Evolutionary conservation across 768 basidiomycete genomes (phyloP).

Genomic region (Lactarius quietus): DNA sequence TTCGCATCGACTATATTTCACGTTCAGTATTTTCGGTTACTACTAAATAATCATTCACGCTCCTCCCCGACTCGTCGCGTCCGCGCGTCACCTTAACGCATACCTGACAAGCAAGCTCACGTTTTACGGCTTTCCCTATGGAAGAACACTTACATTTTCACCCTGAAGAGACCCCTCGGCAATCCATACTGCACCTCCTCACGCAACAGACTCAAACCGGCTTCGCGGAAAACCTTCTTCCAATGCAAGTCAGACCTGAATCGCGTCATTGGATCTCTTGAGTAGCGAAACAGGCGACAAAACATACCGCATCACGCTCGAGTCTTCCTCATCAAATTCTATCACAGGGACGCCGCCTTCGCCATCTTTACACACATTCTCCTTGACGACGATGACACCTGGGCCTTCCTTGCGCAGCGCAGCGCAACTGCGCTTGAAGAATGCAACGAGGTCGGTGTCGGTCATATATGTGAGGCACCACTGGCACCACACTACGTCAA

Average conservation of each 20-base stretch:
- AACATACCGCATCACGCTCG: constrained; percentile 78
- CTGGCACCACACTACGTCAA: constrained; percentile 95
- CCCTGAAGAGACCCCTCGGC: constrained; percentile 73
- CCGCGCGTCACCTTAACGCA: constrained; percentile 44
- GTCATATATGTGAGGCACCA: constrained; percentile 93
- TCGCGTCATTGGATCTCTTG: constrained; percentile 15
- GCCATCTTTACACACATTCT: constrained; percentile 74
- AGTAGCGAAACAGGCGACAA: constrained; percentile 1
- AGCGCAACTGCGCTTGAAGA: constrained; percentile 60
- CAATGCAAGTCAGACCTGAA: constrained; percentile 79
- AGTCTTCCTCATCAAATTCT: constrained; percentile 82
- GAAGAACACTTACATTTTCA: constrained; percentile 67
- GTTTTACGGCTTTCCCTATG: neutral
- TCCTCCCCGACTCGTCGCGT: constrained; percentile 14
- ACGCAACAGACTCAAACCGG: constrained; percentile 66
- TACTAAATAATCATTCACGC: neutral
- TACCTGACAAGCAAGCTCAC: constrained; percentile 41
- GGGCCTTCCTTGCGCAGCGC: constrained; percentile 50
- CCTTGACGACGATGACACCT: constrained; percentile 84
- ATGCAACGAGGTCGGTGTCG: constrained; percentile 70
- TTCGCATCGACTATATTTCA: neutral
- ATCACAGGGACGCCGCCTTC: constrained; percentile 47
- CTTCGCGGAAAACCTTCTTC: constrained; percentile 68
- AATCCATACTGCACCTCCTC: constrained; percentile 83
- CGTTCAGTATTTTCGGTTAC: constrained; percentile 2